phyloP scores from a whole-genome alignment of 169 alveolate genomes.

The Cryptosporidium ubiquitum region DNA sequence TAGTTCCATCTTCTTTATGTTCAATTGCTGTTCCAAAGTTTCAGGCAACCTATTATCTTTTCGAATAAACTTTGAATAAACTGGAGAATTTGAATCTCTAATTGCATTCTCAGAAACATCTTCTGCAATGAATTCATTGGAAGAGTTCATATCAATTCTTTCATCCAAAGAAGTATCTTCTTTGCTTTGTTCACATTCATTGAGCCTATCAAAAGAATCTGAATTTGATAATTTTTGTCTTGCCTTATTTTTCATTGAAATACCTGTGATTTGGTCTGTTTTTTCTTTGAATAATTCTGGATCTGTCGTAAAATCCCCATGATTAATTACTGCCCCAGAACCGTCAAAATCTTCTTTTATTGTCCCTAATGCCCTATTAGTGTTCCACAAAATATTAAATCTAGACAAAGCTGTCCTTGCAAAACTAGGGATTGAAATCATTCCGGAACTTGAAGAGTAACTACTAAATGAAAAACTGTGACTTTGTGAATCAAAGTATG shows the following conservation, averaged over 20 bases:
- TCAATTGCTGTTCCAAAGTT: slow-evolving; percentile 28
- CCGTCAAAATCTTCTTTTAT: not conserved
- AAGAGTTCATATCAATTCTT: not conserved
- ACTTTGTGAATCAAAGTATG: not conserved
- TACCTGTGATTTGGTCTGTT: not conserved
- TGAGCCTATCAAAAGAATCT: not conserved
- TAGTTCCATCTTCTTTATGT: slow-evolving; percentile 57
- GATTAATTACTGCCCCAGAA: not conserved
- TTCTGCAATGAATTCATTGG: not conserved
- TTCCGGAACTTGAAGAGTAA: slow-evolving; percentile 26
- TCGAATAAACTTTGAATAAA: not conserved
- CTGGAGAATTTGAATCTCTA: not conserved
- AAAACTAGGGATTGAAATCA: slow-evolving; percentile 39
- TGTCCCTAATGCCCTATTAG: not conserved
- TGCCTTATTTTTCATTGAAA: not conserved
- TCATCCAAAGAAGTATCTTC: not conserved
- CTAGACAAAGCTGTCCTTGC: slow-evolving; percentile 46
- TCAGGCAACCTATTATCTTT: slow-evolving; percentile 27
- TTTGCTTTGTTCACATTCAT: not conserved
- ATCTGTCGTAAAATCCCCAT: not conserved
- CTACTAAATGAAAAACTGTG: slow-evolving; percentile 21
- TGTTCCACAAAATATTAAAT: slow-evolving; percentile 51
- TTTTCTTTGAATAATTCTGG: not conserved
- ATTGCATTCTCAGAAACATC: not conserved
- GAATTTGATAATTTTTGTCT: not conserved